A percentile compares a stretch with the other conserved stretches of the same genome.
Evolutionary conservation across 2,329 filamentous ascomycete genomes (phyloP).

Genomic region (Cytospora piceicola): DNA sequence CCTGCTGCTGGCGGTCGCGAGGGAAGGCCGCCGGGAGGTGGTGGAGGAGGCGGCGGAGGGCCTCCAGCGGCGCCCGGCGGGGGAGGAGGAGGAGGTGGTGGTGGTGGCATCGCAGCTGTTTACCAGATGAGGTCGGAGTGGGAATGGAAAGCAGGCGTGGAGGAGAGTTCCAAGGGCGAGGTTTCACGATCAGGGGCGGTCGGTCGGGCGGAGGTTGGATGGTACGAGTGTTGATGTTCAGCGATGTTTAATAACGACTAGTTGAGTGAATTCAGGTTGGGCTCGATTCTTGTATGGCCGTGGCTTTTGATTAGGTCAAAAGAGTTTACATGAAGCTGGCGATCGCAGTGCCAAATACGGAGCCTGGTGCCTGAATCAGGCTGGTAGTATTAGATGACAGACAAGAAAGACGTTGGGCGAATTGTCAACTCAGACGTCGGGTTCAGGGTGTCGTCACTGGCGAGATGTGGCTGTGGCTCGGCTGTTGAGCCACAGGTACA

Average conservation of each 20-base stretch:
- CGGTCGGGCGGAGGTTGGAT: background rate
- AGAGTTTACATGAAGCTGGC: conserved; percentile 2
- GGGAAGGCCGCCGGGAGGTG: conserved; percentile 59
- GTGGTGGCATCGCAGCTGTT: conserved; percentile 49
- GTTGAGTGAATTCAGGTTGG: conserved; percentile 5
- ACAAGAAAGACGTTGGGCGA: background rate
- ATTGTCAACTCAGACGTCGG: background rate
- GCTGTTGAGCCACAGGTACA: background rate
- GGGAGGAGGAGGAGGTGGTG: conserved; percentile 73
- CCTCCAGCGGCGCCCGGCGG: conserved; percentile 57
- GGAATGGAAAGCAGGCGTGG: background rate
- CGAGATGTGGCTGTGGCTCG: background rate
- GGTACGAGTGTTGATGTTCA: background rate
- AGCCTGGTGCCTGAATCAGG: background rate
- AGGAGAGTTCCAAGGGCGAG: background rate
- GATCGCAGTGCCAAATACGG: background rate
- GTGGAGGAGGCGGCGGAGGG: conserved; percentile 68
- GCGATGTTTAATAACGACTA: conserved; percentile 10
- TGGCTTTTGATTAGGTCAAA: background rate
- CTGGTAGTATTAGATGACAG: background rate
- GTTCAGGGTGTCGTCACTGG: background rate
- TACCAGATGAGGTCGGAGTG: background rate
- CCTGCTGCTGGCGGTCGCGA: conserved; percentile 58
- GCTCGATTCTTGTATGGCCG: background rate
- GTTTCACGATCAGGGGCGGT: background rate